Evolutionary conservation across 164 flowering plant genomes (phyloP), one percentile per base, ranked within the genome.

Genomic region (Magnolia changhungtana): DNA sequence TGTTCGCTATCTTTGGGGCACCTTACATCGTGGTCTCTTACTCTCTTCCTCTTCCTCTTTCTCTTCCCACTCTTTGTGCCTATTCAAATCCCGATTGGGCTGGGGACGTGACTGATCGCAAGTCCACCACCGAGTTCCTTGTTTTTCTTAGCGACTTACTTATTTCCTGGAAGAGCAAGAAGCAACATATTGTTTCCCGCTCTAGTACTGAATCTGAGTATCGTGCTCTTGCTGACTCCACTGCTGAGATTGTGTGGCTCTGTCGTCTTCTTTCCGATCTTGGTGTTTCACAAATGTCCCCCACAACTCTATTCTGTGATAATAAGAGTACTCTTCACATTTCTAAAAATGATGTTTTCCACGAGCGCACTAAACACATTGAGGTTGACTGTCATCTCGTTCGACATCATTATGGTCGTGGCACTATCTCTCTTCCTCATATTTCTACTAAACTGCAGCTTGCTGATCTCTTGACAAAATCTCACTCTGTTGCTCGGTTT

Each of bases 81-180:
- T 50, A 10, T 10, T 71, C 20, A 45, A 23, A 69, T 69, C 4
- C 72, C 27, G 37, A 69, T 71, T 71, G 73, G 73, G 73, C 58
- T 50, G 73, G 73, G 27, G 73, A 71, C 49, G 13, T 51, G 58
- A 71, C 58, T 14, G 73, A 71, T 50, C 20, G 58, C 8, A 49
- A 51, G 55, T 71, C 59, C 19, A 71, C 20, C 10, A 71, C 45
- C 11, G 11, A 19, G 18, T 45, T 49, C 49, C 61, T 49, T 71
- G 18, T 71, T 51, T 50, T 71, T 71, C 55, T 71, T 50, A 10
- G 55, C 49, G 51, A 73, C 72, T 69, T 50, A 4, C 37, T 69
- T n/a, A 69, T 24, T 29, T 29, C 31, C 31, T 29, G 31, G 31
- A 29, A 29, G 31, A 29, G 31, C 31, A 29, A 29, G 31, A 24